phyloP scores from a whole-genome alignment of 176 grass and related monocot species.

The Phoenix roebelenii region DNA sequence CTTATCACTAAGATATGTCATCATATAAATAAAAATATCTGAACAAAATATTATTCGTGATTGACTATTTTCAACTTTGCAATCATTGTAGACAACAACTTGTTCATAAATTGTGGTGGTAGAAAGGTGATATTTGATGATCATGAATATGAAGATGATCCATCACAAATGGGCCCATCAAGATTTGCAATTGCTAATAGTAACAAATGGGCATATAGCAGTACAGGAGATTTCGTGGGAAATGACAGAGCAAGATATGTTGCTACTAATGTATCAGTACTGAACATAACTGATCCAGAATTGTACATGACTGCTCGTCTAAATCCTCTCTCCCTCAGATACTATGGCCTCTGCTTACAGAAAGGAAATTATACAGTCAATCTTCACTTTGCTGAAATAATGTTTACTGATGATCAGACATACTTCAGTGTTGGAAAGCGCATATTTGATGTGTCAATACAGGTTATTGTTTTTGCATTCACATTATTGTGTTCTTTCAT shows the following conservation, averaged over 20 bases:
- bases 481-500: no score
- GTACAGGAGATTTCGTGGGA: conserved; percentile 7
- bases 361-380: conserved; percentile 10
- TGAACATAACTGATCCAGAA: conserved; percentile 1
- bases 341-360: conserved; percentile 15
- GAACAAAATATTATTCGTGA: no score
- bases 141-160: conserved; percentile 1
- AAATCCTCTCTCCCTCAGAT: conserved; percentile 4
- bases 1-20: no score
- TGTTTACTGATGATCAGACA: no score
- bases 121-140: background rate
- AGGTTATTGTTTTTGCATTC: no score
- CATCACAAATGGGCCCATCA: background rate
- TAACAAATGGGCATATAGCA: conserved; percentile 6
- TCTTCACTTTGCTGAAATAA: no score
- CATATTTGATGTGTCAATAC: no score
- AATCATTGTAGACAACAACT: conserved; percentile 2
- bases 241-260: background rate
- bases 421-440: no score
- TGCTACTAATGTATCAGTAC: background rate
- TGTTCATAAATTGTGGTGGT: conserved; percentile 20
- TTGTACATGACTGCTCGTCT: conserved; percentile 14
- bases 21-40: no score
- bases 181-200: background rate
- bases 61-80: no score